Evolutionary conservation across 129 eudicot species (phyloP).

Genomic region (carrot (Daucus carota)): DH1_v3.0 NC_030384.2:30724001-30724500

Average conservation of each 20-base stretch:
- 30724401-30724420: constrained; percentile 21
- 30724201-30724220: background rate
- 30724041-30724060: background rate
- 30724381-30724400: constrained; percentile 15
- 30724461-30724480: constrained; percentile 30
- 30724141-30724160: background rate
- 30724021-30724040: background rate
- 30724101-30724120: background rate
- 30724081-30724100: background rate
- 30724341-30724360: constrained; percentile 9
- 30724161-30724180: background rate
- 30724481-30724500: constrained; percentile 22
- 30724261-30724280: background rate
- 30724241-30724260: background rate
- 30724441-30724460: constrained; percentile 25
- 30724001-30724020: background rate
- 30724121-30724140: background rate
- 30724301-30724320: background rate
- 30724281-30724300: background rate
- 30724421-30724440: constrained; percentile 32
- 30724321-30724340: constrained; percentile 10
- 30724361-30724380: constrained; percentile 21
- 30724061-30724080: background rate
- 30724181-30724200: background rate
- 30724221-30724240: background rate